Evolutionary conservation across 768 basidiomycete species (phyloP).

Genomic region (Suillus americanus): DNA sequence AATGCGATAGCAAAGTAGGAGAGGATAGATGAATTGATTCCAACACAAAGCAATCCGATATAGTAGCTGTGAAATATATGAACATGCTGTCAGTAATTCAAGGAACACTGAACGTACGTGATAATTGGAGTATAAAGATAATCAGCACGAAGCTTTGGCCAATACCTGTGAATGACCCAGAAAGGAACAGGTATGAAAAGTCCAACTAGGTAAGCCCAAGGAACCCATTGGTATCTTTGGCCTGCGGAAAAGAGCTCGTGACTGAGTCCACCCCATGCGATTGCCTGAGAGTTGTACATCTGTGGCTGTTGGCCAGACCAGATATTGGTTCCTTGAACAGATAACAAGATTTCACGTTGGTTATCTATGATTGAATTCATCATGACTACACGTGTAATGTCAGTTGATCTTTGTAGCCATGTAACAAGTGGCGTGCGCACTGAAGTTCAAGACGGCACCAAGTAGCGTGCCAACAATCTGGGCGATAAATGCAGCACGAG

Average conservation of each 20-base stretch:
- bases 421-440: constrained; percentile 30
- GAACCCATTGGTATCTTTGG: constrained; percentile 50
- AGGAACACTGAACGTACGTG: constrained; percentile 26
- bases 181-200: constrained; percentile 53
- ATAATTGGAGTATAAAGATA: constrained; percentile 49
- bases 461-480: constrained; percentile 68
- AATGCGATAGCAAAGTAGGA: constrained; percentile 53
- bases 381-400: constrained; percentile 48
- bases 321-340: constrained; percentile 55
- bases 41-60: constrained; percentile 46
- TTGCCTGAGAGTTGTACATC: constrained; percentile 53
- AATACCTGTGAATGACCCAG: constrained; percentile 46
- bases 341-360: constrained; percentile 53
- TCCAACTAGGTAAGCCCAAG: constrained; percentile 47
- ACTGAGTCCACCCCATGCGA: constrained; percentile 59
- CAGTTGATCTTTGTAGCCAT: not conserved
- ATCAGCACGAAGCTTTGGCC: constrained; percentile 45
- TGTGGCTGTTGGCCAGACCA: constrained; percentile 59
- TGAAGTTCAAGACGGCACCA: constrained; percentile 24
- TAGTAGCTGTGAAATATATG: constrained; percentile 28
- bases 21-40: constrained; percentile 52
- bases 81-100: not conserved
- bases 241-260: constrained; percentile 43
- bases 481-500: constrained; percentile 62
- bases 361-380: constrained; percentile 40